phyloP scores from a whole-genome alignment of 2,329 filamentous ascomycete species.

The Venturia nashicola region DNA sequence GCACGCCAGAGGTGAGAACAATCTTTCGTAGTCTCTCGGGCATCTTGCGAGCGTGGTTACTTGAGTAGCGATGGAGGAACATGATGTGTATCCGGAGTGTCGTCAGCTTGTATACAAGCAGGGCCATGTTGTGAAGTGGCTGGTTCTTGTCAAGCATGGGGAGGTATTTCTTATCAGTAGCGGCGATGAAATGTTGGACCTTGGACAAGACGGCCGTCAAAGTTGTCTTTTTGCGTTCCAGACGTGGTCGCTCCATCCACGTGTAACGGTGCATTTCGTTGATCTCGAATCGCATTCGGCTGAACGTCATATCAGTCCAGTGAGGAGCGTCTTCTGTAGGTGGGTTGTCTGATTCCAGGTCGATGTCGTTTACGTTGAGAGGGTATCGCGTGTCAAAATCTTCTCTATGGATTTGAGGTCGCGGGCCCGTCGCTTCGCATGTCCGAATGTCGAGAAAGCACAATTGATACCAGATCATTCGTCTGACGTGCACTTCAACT shows the following conservation, averaged over 20 bases:
- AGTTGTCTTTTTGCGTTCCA: slow-evolving; percentile 49
- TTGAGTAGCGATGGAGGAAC: slow-evolving; percentile 56
- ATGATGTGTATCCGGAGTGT: slow-evolving; percentile 53
- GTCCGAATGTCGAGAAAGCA: slow-evolving; percentile 66
- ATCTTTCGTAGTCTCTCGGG: slow-evolving; percentile 52
- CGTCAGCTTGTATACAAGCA: slow-evolving; percentile 52
- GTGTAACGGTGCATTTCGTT: slow-evolving; percentile 60
- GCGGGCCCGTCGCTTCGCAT: slow-evolving; percentile 61
- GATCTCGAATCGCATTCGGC: slow-evolving; percentile 58
- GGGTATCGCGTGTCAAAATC: slow-evolving; percentile 66
- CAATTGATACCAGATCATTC: slow-evolving; percentile 65
- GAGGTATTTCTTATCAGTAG: slow-evolving; percentile 54
- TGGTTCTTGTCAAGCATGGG: slow-evolving; percentile 46
- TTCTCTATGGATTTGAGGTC: slow-evolving; percentile 57
- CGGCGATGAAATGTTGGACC: slow-evolving; percentile 54
- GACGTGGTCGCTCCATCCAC: slow-evolving; percentile 55
- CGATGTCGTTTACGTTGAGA: slow-evolving; percentile 55
- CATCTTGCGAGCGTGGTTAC: slow-evolving; percentile 34
- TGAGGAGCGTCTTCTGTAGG: slow-evolving; percentile 34
- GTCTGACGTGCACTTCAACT: slow-evolving; percentile 58
- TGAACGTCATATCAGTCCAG: slow-evolving; percentile 58
- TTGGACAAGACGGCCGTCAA: slow-evolving; percentile 54
- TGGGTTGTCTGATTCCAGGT: slow-evolving; percentile 35
- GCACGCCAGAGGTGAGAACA: slow-evolving; percentile 47
- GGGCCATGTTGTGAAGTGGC: slow-evolving; percentile 51